Evolutionary conservation across 2,329 filamentous ascomycete genomes (phyloP), one percentile per base, ranked within the genome.

Genomic region (Cladosporium phlei): DNA sequence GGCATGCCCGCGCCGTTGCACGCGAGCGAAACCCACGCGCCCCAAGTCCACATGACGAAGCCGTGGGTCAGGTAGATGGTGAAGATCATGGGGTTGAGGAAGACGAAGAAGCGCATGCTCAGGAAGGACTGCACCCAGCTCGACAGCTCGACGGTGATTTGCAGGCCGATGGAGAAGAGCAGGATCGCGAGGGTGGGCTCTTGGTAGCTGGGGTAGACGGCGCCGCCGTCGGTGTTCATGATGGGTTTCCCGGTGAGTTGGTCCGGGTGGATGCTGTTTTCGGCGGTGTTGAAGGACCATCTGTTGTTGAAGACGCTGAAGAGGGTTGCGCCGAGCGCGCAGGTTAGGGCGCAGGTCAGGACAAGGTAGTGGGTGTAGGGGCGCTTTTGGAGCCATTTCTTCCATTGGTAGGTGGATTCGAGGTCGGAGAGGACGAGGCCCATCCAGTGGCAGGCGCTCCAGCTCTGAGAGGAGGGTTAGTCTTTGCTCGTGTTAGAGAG

Each of bases 1-100:
- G 53, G 51, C 27, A 66, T 52, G 12, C 53, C 57, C 2, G 54
- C 58, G 0, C 52, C 46, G 3, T 63, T 63, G 10, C 68, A 57
- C 34, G 59, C 49, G 2, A 67, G 51, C 46, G 63, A 55, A 22
- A 67, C 59, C 64, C 64, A 68, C 19, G 59, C 59, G 17, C 66
- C 66, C 59, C 63, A 67, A 20, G 54, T 62, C 66, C 66, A 69
- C 70, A 77, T 59, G 55, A 75, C 48, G 55, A 74, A 37, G 27
- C 71, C 71, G 52, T 74, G 71, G 39, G 71, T 61, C 4, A 74
- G 53, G 53, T 74, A 74, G 48, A 74, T 71, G 35, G 68, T 72
- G 55, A 72, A 72, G 53, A 71, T 68, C 55, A 73, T 70, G 6
- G 70, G 71, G 56, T 68, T 66, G 1, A 70, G 68, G 9, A 63